A percentile compares a stretch with the other conserved stretches of the same genome.
Evolutionary conservation across 1,139 yeast species (phyloP).

Genomic region (Zygoascus sp.): DNA sequence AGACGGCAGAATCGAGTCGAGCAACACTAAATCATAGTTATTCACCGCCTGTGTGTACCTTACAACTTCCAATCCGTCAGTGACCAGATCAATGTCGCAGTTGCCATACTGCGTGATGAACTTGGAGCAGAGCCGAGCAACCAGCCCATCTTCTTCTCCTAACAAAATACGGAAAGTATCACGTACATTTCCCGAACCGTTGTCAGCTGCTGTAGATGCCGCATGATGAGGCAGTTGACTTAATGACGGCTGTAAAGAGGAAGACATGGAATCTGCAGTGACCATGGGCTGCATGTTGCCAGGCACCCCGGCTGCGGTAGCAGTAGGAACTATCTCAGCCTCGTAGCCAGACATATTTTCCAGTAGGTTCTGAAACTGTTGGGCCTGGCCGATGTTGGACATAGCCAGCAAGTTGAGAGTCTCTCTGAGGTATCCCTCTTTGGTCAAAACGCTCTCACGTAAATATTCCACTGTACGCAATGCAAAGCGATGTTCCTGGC

Average conservation of each 20-base stretch:
- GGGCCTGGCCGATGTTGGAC: slow-evolving; percentile 10
- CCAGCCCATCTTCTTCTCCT: slow-evolving; percentile 83
- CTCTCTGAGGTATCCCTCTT: slow-evolving; percentile 8
- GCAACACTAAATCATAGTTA: slow-evolving; percentile 74
- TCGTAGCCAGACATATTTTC: slow-evolving; percentile 9
- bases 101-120: slow-evolving; percentile 75
- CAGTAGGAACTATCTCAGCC: background rate
- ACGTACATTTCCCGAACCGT: background rate
- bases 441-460: slow-evolving; percentile 2
- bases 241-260: background rate
- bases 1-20: slow-evolving; percentile 95
- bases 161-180: slow-evolving; percentile 47
- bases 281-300: too few species aligned
- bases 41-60: slow-evolving; percentile 54
- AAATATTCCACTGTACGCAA: slow-evolving; percentile 7
- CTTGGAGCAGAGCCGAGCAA: slow-evolving; percentile 50
- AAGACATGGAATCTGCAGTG: background rate
- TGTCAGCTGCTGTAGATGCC: too few species aligned
- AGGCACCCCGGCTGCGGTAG: too few species aligned
- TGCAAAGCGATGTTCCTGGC: slow-evolving; percentile 4
- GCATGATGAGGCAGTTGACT: too few species aligned
- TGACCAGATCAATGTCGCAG: slow-evolving; percentile 86
- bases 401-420: slow-evolving; percentile 7
- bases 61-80: slow-evolving; percentile 88
- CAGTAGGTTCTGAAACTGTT: slow-evolving; percentile 10